phyloP scores from a whole-genome alignment of 1,284 basidiomycete genomes.

The Salmacisia buchloeana region DNA sequence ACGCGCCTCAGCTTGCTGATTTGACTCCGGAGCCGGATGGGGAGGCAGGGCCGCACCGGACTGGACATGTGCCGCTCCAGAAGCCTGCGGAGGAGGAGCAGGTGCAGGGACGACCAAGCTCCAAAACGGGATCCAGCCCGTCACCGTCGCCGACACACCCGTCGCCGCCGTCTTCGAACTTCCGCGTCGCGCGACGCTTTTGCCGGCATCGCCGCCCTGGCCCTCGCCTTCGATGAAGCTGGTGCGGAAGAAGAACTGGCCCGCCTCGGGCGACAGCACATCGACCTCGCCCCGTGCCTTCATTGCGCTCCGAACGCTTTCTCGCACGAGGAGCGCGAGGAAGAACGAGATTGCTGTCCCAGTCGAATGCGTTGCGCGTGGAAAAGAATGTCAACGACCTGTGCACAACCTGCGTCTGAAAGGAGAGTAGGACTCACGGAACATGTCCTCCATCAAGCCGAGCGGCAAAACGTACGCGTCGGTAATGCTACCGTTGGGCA shows the following conservation, averaged over 20 bases:
- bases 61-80: too few species aligned
- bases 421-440: background rate
- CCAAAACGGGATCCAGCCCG: too few species aligned
- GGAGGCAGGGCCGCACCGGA: too few species aligned
- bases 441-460: slow-evolving; percentile 4
- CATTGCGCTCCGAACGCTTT: background rate
- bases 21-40: too few species aligned
- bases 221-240: too few species aligned
- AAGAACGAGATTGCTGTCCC: slow-evolving; percentile 5
- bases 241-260: background rate
- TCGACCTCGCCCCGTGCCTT: background rate
- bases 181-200: too few species aligned
- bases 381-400: background rate
- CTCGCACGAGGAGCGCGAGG: background rate
- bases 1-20: too few species aligned
- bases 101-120: too few species aligned
- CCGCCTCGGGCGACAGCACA: background rate
- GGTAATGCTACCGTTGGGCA: background rate
- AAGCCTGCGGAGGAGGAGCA: too few species aligned
- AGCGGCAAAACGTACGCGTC: slow-evolving; percentile 2
- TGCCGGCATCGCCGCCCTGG: too few species aligned
- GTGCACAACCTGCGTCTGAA: background rate
- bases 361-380: background rate
- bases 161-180: too few species aligned
- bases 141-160: too few species aligned